These are phyloP conservation scores for Aspergillus diversus DNA, from an alignment of 495 filamentous ascomycete genomes.

Conservation along the genomic window DNA sequence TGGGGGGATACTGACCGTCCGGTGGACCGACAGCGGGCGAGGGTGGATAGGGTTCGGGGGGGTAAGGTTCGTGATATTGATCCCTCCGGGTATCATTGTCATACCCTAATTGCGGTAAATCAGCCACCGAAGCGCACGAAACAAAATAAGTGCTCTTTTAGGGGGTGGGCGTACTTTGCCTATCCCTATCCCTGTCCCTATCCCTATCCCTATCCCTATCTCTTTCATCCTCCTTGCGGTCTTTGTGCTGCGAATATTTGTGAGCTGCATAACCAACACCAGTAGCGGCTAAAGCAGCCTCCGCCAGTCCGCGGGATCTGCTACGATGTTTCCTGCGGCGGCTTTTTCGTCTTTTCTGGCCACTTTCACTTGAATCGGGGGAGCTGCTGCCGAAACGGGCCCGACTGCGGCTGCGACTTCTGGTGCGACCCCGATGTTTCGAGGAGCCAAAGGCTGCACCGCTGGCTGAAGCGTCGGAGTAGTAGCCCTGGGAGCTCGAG, in stretches of 20 bases:
- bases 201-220: constrained; percentile 30
- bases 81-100: constrained; percentile 42
- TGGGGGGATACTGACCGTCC: constrained; percentile 46
- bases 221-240: constrained; percentile 57
- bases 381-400: constrained; percentile 47
- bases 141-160: not conserved
- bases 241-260: constrained; percentile 64
- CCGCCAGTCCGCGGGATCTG: constrained; percentile 65
- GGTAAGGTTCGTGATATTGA: constrained; percentile 48
- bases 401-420: constrained; percentile 45
- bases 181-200: constrained; percentile 31
- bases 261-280: constrained; percentile 80
- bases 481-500: constrained; percentile 42
- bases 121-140: constrained; percentile 8
- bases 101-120: constrained; percentile 23
- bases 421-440: constrained; percentile 30
- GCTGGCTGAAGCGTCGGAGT: constrained; percentile 41
- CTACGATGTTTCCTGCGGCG: constrained; percentile 60
- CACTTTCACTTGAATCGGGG: constrained; percentile 46
- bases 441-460: constrained; percentile 34
- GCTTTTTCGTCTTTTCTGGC: constrained; percentile 43
- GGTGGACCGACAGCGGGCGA: constrained; percentile 33
- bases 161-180: constrained; percentile 27
- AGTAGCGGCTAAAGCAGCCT: constrained; percentile 68
- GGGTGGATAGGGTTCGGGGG: constrained; percentile 45